Conservation (phyloP, 805 yeast species). For the Candida anglica region DNA sequence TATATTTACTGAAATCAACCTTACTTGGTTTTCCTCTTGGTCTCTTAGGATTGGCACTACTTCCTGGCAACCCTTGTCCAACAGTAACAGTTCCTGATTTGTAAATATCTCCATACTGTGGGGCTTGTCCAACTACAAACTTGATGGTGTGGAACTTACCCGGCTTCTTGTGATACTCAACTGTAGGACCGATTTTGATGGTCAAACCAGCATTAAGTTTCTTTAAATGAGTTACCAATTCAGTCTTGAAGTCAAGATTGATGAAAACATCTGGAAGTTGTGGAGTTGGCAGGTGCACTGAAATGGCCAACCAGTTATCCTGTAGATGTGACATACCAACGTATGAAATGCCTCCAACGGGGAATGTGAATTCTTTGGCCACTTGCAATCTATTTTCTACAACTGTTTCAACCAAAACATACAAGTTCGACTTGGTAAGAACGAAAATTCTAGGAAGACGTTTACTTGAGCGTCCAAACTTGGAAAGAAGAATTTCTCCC, state of each 20-base stretch:
- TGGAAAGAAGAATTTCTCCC: slow-evolving; percentile 78
- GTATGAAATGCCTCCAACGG: slow-evolving; percentile 54
- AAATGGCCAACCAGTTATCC: slow-evolving; percentile 89
- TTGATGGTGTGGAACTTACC: slow-evolving; percentile 78
- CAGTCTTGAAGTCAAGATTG: slow-evolving; percentile 84
- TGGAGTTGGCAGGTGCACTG: slow-evolving; percentile 43
- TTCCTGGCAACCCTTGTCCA: slow-evolving; percentile 72
- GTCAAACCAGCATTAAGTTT: slow-evolving; percentile 53
- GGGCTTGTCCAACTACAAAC: slow-evolving; percentile 55
- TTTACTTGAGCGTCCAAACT: slow-evolving; percentile 89
- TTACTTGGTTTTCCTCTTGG: slow-evolving; percentile 54
- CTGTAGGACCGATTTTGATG: slow-evolving; percentile 64
- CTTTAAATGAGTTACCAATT: slow-evolving; percentile 71
- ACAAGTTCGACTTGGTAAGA: slow-evolving; percentile 58
- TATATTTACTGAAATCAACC: slow-evolving; percentile 41
- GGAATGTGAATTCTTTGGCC: slow-evolving; percentile 59
- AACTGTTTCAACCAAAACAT: slow-evolving; percentile 69
- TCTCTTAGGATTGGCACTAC: slow-evolving; percentile 63
- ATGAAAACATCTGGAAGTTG: slow-evolving; percentile 73
- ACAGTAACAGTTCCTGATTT: slow-evolving; percentile 87
- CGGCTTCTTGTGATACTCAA: slow-evolving; percentile 87
- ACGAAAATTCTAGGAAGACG: slow-evolving; percentile 71
- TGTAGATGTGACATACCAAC: slow-evolving; percentile 71
- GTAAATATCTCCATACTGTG: slow-evolving; percentile 65
- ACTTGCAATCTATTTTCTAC: slow-evolving; percentile 55